Evolutionary conservation across 768 basidiomycete species (phyloP).

Genomic region (Naganishia antarctica): DNA sequence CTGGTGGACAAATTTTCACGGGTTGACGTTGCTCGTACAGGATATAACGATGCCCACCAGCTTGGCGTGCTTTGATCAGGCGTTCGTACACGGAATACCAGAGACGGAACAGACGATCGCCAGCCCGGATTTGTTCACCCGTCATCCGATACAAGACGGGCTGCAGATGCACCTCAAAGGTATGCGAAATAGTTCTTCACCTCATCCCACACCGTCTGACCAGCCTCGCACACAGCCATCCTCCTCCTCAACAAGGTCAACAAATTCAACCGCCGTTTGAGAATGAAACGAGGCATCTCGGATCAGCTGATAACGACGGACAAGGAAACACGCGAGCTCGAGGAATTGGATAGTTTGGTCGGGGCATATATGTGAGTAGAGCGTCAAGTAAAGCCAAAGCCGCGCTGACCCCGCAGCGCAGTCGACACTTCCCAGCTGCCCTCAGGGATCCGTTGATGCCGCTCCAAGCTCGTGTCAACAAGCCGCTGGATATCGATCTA

Average conservation of each 20-base stretch:
- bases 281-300: constrained; percentile 10
- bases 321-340: constrained; percentile 18
- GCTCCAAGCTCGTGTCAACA: constrained; percentile 7
- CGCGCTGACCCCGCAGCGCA: neutral
- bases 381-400: neutral
- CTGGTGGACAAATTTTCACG: neutral
- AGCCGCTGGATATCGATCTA: constrained; percentile 26
- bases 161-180: constrained; percentile 24
- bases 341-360: constrained; percentile 21
- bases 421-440: constrained; percentile 22
- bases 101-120: constrained; percentile 23
- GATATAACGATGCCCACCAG: constrained; percentile 23
- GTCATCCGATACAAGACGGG: constrained; percentile 24
- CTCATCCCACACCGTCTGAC: too few species aligned
- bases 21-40: neutral
- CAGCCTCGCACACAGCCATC: constrained; percentile 12
- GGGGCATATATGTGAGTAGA: constrained; percentile 16
- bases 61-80: constrained; percentile 20
- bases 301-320: neutral
- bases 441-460: constrained; percentile 26
- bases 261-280: constrained; percentile 21
- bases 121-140: constrained; percentile 23
- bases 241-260: constrained; percentile 21
- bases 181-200: too few species aligned
- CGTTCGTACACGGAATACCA: constrained; percentile 6